These are phyloP conservation scores for Chlamydomonas sphaeroides DNA, from an alignment of 139 green algal species.

Conservation along the genomic window DNA sequence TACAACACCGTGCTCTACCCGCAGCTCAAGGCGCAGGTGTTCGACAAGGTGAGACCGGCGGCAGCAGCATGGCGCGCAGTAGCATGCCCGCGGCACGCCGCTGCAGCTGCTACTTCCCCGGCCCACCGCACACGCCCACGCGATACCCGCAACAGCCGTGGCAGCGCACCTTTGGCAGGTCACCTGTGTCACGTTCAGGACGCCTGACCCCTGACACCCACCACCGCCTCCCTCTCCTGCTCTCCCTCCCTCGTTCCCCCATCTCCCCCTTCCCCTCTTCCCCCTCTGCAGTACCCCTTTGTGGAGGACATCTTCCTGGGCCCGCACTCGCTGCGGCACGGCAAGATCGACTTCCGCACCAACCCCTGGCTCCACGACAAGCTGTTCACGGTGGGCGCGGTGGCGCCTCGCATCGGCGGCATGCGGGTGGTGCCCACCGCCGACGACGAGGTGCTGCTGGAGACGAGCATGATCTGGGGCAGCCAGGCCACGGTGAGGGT, in stretches of 20 bases:
- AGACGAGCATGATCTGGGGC: slow-evolving; percentile 53
- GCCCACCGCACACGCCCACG: too few species aligned
- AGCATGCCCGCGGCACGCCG: too few species aligned
- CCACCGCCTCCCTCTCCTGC: too few species aligned
- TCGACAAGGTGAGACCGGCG: slow-evolving; percentile 32
- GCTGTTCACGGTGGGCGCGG: slow-evolving; percentile 18
- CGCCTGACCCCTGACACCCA: too few species aligned
- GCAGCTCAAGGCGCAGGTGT: slow-evolving; percentile 40
- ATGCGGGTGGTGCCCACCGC: slow-evolving; percentile 43
- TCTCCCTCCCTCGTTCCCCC: background rate
- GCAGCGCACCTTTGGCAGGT: too few species aligned
- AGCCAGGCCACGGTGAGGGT: background rate
- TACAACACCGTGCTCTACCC: slow-evolving; percentile 47
- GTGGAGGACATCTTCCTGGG: slow-evolving; percentile 65
- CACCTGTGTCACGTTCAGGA: too few species aligned
- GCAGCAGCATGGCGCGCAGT: too few species aligned
- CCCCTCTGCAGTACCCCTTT: slow-evolving; percentile 29
- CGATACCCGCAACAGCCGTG: too few species aligned
- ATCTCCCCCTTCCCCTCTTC: background rate
- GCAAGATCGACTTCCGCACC: slow-evolving; percentile 1
- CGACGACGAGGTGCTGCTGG: slow-evolving; percentile 57
- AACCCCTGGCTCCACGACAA: slow-evolving; percentile 42
- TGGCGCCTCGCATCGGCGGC: slow-evolving; percentile 21
- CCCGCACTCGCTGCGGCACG: slow-evolving; percentile 39
- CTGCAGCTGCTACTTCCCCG: too few species aligned